These are phyloP conservation scores for Cyberlindnera euphorbiiphila DNA, from an alignment of 805 yeast species.

Conservation along the genomic window DNA sequence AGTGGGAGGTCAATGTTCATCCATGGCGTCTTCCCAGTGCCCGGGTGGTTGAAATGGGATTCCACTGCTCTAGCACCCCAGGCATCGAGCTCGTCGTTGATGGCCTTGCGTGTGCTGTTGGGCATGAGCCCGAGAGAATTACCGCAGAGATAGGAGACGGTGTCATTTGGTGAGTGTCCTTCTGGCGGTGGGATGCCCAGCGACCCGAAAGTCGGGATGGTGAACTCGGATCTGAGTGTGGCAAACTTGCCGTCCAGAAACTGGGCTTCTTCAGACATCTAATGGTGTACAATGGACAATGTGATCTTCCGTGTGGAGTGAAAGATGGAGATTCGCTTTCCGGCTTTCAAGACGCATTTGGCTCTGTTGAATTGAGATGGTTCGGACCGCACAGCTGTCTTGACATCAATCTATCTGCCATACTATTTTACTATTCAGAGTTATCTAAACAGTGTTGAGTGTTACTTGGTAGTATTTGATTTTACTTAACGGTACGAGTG, in stretches of 20 bases:
- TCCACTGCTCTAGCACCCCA: slow-evolving; percentile 84
- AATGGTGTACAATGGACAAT: neutral
- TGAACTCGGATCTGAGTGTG: slow-evolving; percentile 44
- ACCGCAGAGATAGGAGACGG: slow-evolving; percentile 73
- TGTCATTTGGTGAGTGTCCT: slow-evolving; percentile 8
- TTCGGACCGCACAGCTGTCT: too few species aligned
- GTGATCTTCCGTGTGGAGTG: neutral
- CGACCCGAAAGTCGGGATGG: slow-evolving; percentile 62
- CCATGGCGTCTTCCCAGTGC: slow-evolving; percentile 61
- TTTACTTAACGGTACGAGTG: too few species aligned
- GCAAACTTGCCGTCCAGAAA: slow-evolving; percentile 25
- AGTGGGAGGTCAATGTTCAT: slow-evolving; percentile 79
- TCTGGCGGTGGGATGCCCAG: slow-evolving; percentile 38
- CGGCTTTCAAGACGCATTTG: too few species aligned
- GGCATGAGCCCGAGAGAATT: slow-evolving; percentile 96
- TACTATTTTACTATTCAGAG: too few species aligned
- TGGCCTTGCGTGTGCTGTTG: slow-evolving; percentile 47
- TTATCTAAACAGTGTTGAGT: too few species aligned
- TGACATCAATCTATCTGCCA: too few species aligned
- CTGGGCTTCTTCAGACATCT: slow-evolving; percentile 6
- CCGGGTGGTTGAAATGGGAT: slow-evolving; percentile 74
- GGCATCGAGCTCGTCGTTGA: slow-evolving; percentile 67
- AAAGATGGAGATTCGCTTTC: too few species aligned
- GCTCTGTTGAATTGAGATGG: too few species aligned
- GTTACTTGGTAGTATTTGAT: too few species aligned